phyloP scores from a whole-genome alignment of 2,329 filamentous ascomycete genomes.

The Graphium sp. region DNA sequence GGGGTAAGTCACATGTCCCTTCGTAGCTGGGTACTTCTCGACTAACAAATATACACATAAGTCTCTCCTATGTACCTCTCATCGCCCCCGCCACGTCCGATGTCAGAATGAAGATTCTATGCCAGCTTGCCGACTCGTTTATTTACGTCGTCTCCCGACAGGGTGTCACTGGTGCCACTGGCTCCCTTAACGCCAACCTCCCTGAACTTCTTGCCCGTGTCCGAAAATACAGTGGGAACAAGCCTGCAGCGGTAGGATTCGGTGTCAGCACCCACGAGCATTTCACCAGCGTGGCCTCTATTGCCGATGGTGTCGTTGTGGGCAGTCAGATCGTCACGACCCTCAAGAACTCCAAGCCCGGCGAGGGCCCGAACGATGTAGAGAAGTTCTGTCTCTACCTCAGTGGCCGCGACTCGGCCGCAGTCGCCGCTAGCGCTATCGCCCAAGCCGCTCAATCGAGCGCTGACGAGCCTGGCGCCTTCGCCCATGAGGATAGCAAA shows the following conservation, averaged over 20 bases:
- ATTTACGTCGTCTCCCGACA: constrained; percentile 97
- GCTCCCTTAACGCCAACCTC: constrained; percentile 64
- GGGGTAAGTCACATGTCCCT: constrained; percentile 31
- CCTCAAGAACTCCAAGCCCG: constrained; percentile 49
- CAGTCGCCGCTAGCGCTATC: constrained; percentile 26
- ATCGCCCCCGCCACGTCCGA: constrained; percentile 92
- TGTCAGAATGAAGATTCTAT: constrained; percentile 84
- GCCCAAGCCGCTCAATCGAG: constrained; percentile 32
- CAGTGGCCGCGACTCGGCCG: constrained; percentile 23
- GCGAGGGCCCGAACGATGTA: constrained; percentile 45
- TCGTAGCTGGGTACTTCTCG: neutral
- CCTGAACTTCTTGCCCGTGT: constrained; percentile 71
- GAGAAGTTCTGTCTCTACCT: constrained; percentile 72
- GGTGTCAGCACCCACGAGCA: constrained; percentile 93
- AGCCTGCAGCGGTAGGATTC: constrained; percentile 85
- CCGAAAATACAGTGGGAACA: constrained; percentile 80
- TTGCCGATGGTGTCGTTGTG: constrained; percentile 90
- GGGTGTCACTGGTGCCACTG: constrained; percentile 86
- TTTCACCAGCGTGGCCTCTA: constrained; percentile 66
- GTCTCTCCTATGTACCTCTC: constrained; percentile 88
- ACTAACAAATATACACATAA: too few species aligned
- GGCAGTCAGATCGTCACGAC: constrained; percentile 88
- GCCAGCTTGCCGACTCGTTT: constrained; percentile 93
- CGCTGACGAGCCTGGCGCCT: constrained; percentile 29
- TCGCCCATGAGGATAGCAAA: constrained; percentile 52